A percentile compares a stretch with the other conserved stretches of the same genome.
phyloP scores from a whole-genome alignment of 83 land plant species.

The Larix sibirica region DNA sequence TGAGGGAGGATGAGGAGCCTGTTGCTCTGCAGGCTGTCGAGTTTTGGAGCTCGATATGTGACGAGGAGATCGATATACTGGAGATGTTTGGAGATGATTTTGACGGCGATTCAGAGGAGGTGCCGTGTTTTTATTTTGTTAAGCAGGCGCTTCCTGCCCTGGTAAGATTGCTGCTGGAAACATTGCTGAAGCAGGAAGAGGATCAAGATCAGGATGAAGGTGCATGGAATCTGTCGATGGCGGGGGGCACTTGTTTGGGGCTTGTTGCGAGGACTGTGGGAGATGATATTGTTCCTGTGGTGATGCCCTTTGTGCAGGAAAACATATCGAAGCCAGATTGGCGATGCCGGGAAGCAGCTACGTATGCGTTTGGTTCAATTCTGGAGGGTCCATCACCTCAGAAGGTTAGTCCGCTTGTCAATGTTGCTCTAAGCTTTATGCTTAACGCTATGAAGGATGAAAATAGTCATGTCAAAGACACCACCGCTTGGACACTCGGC shows the following conservation, averaged over 20 bases:
- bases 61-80: conserved; percentile 88
- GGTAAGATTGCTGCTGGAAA: conserved; percentile 78
- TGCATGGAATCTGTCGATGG: conserved; percentile 87
- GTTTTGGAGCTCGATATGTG: conserved; percentile 90
- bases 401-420: conserved; percentile 61
- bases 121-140: conserved; percentile 74
- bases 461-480: conserved; percentile 77
- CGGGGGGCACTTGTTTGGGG: conserved; percentile 85
- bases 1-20: conserved; percentile 79
- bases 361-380: conserved; percentile 87
- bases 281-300: conserved; percentile 83
- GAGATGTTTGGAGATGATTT: conserved; percentile 78
- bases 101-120: conserved; percentile 74
- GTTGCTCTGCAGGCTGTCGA: conserved; percentile 88
- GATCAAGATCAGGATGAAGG: conserved; percentile 92
- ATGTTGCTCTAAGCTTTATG: conserved; percentile 66
- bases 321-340: conserved; percentile 73
- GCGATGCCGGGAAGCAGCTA: conserved; percentile 83
- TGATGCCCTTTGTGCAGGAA: conserved; percentile 75
- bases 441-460: conserved; percentile 66
- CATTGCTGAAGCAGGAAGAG: conserved; percentile 82
- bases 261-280: conserved; percentile 84
- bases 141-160: conserved; percentile 82
- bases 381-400: conserved; percentile 81
- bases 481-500: conserved; percentile 87